Percentiles rank a stretch among this genome's conserved stretches.
These are phyloP conservation scores for Lizonia empirigonia DNA, from an alignment of 2,329 filamentous ascomycete genomes.

Conservation along the genomic window DNA sequence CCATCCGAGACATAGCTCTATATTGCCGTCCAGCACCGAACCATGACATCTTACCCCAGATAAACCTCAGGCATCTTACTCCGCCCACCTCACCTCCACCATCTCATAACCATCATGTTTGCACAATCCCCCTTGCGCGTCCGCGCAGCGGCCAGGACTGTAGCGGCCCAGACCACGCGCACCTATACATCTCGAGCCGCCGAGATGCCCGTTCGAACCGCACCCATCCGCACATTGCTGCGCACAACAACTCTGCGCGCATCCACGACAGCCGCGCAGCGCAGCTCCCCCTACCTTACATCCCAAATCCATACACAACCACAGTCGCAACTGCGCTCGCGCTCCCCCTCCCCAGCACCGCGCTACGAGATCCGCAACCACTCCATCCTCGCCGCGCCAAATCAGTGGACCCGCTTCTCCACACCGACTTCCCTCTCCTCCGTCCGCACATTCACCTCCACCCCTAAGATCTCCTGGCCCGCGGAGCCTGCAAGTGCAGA, in stretches of 20 bases:
- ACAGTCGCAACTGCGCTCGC: conserved; percentile 23
- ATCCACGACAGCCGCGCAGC: conserved; percentile 30
- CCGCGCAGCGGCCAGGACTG: conserved; percentile 3
- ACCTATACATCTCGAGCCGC: conserved; percentile 23
- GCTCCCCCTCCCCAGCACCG: conserved; percentile 32
- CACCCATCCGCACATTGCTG: conserved; percentile 37
- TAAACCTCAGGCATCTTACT: conserved; percentile 13
- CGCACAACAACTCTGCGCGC: conserved; percentile 36
- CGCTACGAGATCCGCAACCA: conserved; percentile 35
- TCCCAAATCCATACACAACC: conserved; percentile 24
- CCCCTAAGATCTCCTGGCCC: conserved; percentile 13
- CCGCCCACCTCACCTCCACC: conserved; percentile 3
- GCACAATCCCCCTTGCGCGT: conserved; percentile 8
- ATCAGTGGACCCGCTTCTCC: conserved; percentile 44
- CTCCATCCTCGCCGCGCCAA: conserved; percentile 30
- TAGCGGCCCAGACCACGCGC: conserved; percentile 15
- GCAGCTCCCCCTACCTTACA: conserved; percentile 26
- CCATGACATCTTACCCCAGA: conserved; percentile 17
- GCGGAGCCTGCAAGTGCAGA: conserved; percentile 8
- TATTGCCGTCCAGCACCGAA: conserved; percentile 8
- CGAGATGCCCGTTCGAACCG: conserved; percentile 33
- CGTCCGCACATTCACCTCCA: conserved; percentile 39
- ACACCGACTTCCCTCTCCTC: conserved; percentile 38
- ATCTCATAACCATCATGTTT: conserved; percentile 4
- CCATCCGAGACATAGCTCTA: background rate